A percentile compares a stretch with the other conserved stretches of the same genome.
phyloP scores from a whole-genome alignment of 2,329 filamentous ascomycete genomes.

The Xylariaceae sp. region DNA sequence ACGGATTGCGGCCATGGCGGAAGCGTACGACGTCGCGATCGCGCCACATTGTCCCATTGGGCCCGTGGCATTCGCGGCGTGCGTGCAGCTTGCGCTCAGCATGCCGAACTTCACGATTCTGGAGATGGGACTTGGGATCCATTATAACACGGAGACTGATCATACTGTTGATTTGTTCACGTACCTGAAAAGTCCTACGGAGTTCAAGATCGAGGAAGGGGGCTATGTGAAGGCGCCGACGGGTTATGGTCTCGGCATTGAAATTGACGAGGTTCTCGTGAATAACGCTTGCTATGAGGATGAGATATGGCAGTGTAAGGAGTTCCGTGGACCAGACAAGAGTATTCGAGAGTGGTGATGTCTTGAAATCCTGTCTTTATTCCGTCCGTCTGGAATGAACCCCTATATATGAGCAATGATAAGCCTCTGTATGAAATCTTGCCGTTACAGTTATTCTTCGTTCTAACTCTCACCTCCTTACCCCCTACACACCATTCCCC shows the following conservation, averaged over 20 bases:
- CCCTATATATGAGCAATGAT: not conserved
- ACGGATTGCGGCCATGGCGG: conserved; percentile 64
- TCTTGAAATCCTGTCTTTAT: no score
- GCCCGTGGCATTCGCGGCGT: conserved; percentile 66
- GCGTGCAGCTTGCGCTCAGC: conserved; percentile 58
- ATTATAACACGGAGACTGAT: conserved; percentile 63
- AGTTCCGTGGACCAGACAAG: conserved; percentile 51
- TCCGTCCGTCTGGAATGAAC: no score
- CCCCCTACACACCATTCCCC: not conserved
- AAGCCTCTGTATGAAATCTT: not conserved
- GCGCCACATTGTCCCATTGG: conserved; percentile 71
- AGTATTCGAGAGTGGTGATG: conserved; percentile 22
- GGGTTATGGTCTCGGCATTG: conserved; percentile 62
- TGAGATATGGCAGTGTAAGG: conserved; percentile 59
- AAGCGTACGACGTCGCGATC: conserved; percentile 67
- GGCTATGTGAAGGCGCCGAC: conserved; percentile 58
- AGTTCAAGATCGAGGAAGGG: conserved; percentile 57
- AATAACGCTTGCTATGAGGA: conserved; percentile 53
- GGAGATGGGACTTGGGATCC: conserved; percentile 75
- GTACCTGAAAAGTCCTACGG: conserved; percentile 59
- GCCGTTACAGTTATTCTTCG: not conserved
- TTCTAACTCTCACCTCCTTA: not conserved
- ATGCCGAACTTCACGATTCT: conserved; percentile 66
- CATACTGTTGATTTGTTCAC: conserved; percentile 53
- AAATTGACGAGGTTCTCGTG: conserved; percentile 65